Evolutionary conservation across 371 early-diverging fungal species (phyloP), one percentile per base, ranked within the genome.

Genomic region (Dichotomocladium elegans): DNA sequence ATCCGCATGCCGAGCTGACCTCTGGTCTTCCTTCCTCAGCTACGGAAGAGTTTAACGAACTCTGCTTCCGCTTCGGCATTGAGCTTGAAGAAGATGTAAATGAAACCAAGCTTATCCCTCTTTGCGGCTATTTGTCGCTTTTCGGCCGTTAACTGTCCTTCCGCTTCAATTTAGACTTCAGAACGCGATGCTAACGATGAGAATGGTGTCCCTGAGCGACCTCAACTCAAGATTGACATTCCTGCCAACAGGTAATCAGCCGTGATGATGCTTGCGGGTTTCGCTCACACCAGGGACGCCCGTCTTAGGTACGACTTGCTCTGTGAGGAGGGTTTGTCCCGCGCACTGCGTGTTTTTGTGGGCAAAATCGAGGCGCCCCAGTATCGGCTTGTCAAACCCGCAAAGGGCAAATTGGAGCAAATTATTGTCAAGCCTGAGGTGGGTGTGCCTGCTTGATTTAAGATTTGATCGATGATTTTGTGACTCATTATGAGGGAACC

Each of bases 31-130:
- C n/a, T n/a, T 59, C 28, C 41, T 19, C 69, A 86, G 87, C 90
- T 49, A 81, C 81, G 61, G 85, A 90, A 41, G 93, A 94, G 61
- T 95, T 99, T 80, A 88, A 92, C 66, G 95, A 98, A 70, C 81
- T 99, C 51, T 95, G 99, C 75, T 99, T 99, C 85, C 95, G 97
- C 70, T 99, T 95, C 81, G 99, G 99, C 57, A 91, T 99, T 63
- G 99, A 99, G 81, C 82, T 99, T 27, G 99, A 99, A 63, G 99
- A 98, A 69, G 94, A 93, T 74, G 82, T 88, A 86, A 66, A 79
- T 61, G 22, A 29, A 12, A 26, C 15, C 7, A 15, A 37, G 17
- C 10, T 6, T 37, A 5, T 7, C 21, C 15, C 37, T 37, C 21
- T 37, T 5, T 37, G 8, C 37, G 21, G 37, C 12, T 37, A 4